Conservation (phyloP, 352 stramenopile genomes). For the Phytophthora melonis region DNA sequence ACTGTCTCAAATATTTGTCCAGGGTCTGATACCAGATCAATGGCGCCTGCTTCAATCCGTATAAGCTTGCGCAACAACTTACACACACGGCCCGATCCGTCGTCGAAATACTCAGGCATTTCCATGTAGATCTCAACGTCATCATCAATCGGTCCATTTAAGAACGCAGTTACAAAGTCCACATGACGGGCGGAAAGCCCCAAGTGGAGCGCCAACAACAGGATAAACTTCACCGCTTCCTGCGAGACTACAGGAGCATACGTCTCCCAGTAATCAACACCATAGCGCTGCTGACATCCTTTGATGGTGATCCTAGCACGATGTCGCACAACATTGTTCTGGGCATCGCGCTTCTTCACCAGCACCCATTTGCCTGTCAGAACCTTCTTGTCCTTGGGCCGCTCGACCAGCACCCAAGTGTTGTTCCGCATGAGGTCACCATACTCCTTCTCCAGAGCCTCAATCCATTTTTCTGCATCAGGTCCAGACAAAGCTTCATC, state of each 20-base stretch:
- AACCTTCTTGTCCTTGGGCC: constrained; percentile 1
- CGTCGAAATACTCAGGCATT: constrained; percentile 18
- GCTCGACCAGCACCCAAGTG: constrained; percentile 7
- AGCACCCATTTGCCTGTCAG: constrained; percentile 8
- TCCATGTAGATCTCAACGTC: constrained; percentile 20
- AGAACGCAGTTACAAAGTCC: no score
- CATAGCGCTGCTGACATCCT: constrained; percentile 8
- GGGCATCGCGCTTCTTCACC: neutral
- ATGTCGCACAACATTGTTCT: neutral
- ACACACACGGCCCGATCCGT: neutral
- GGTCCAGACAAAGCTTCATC: neutral
- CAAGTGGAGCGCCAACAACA: no score
- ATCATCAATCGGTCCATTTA: constrained; percentile 8
- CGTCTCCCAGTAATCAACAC: constrained; percentile 12
- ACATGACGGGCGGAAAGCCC: no score
- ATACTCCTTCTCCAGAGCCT: constrained; percentile 6
- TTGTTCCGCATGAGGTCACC: constrained; percentile 11
- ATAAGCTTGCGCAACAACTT: no score
- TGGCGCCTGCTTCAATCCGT: neutral
- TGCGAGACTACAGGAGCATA: constrained; percentile 3
- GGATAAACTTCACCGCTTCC: neutral
- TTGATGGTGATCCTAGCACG: constrained; percentile 10
- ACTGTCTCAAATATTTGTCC: constrained; percentile 10
- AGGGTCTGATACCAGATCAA: constrained; percentile 16
- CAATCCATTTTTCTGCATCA: constrained; percentile 4